Evolutionary conservation across 164 flowering plant genomes (phyloP), one percentile per base, ranked within the genome.

Genomic region (Berberis thunbergii): DNA sequence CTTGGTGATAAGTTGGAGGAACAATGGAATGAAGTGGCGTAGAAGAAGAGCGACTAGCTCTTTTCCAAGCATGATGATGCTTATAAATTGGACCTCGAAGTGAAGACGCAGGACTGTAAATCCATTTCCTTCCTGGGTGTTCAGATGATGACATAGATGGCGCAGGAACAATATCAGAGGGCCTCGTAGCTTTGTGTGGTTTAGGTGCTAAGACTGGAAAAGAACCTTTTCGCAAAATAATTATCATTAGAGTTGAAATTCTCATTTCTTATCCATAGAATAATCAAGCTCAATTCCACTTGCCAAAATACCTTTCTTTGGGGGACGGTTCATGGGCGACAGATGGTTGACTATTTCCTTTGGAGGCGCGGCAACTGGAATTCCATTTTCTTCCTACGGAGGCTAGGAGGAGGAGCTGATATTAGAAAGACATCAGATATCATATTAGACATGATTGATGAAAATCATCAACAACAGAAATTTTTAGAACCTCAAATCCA

Each of bases 351-450:
- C 45, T n/a, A 41, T 57, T 58, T 68, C 64, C 43, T 48, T 52
- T 64, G 79, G 72, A 54, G 84, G 81, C 43, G 80, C 68, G 60
- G 81, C 74, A 74, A 62, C 76, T 43, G 84, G 84, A 43, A 49
- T 39, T 64, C 68, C 63, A 56, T 60, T 44, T 64, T 70, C 43
- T 61, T 69, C 65, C 69, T 12, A 55, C 46, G 55, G 39, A 57
- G 41, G 58, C 69, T 67, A 41, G 75, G 63, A 43, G 75, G 64
- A 64, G 83, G 77, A 72, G 64, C 4, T 64, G 76, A 64, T 45
- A 63, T 61, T 13, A 81, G 83, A 68, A 80, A 49, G 11, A 67
- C 52, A 67, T 57, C 45, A 62, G 62, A 75, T 26, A 57, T 82
- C 79, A 72, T 57, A 67, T 26, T 26, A 26, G 26, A 69, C 68